These are phyloP conservation scores for Lichenothelia convexa DNA, from an alignment of 495 filamentous ascomycete species.

Conservation along the genomic window DNA sequence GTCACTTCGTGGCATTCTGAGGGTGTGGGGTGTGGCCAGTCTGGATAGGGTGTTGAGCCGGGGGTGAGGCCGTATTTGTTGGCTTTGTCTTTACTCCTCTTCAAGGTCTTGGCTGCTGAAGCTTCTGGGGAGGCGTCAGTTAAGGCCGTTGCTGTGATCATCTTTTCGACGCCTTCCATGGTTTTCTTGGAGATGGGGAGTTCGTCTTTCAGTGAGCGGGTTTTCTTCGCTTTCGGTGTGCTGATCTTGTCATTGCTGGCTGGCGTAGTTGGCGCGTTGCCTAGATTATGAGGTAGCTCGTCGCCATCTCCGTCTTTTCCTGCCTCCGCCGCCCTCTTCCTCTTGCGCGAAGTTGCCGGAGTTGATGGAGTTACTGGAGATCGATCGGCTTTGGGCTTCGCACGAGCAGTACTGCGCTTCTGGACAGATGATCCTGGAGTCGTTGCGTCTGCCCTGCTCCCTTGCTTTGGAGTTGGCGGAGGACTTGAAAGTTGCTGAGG, in stretches of 20 bases:
- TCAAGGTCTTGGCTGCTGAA: conserved; percentile 1
- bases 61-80: conserved; percentile 14
- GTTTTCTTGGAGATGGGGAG: conserved; percentile 4
- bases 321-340: conserved; percentile 9
- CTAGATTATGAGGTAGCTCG: conserved; percentile 20
- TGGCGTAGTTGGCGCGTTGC: conserved; percentile 8
- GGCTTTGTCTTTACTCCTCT: conserved; percentile 8
- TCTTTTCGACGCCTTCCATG: conserved; percentile 1
- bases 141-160: not conserved
- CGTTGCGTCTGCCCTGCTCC: no score
- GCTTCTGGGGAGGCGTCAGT: not conserved
- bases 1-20: conserved; percentile 63
- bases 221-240: no score
- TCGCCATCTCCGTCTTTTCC: conserved; percentile 14
- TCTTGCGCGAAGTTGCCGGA: conserved; percentile 13
- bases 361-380: not conserved
- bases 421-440: no score
- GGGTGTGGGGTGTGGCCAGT: conserved; percentile 45
- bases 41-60: conserved; percentile 44
- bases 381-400: not conserved
- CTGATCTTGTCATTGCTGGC: conserved; percentile 4
- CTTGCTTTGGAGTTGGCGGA: conserved; percentile 11
- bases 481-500: conserved; percentile 20
- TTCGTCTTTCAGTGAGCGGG: no score
- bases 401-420: conserved; percentile 3